Percentiles rank a stretch among this genome's conserved stretches.
phyloP scores from a whole-genome alignment of 1,284 basidiomycete genomes.

The Pseudozyma tsukubaensis region DNA sequence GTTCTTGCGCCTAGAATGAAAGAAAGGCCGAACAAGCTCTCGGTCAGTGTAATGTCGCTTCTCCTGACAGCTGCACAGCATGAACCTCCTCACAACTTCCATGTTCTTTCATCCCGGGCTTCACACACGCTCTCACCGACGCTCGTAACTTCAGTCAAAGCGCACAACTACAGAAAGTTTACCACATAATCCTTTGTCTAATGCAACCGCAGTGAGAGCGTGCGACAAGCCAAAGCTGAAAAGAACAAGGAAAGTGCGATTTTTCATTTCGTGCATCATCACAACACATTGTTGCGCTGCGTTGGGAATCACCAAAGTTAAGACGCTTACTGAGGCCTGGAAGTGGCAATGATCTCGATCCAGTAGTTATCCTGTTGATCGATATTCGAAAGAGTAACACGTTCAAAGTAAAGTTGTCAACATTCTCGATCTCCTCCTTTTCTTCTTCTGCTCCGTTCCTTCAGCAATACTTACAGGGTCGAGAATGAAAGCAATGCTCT shows the following conservation, averaged over 20 bases:
- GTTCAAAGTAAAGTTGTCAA: slow-evolving; percentile 21
- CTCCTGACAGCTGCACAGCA: too few relatives aligned
- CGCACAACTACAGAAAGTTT: too few relatives aligned
- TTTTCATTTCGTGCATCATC: background rate
- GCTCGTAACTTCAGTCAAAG: too few relatives aligned
- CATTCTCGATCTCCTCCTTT: slow-evolving; percentile 1
- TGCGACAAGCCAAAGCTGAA: too few relatives aligned
- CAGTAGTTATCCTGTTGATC: slow-evolving; percentile 71
- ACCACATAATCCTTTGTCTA: too few relatives aligned
- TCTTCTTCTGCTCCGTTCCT: background rate
- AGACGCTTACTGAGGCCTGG: slow-evolving; percentile 47
- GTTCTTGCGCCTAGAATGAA: slow-evolving; percentile 5
- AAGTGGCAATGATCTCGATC: slow-evolving; percentile 71
- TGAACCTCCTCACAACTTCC: too few relatives aligned
- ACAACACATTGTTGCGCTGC: too few relatives aligned
- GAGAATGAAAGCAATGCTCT: slow-evolving; percentile 83
- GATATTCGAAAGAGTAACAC: too few relatives aligned
- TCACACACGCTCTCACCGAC: too few relatives aligned
- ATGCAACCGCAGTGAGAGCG: too few relatives aligned
- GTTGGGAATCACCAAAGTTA: background rate
- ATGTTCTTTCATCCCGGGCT: too few relatives aligned
- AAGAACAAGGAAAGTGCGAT: background rate
- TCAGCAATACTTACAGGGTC: slow-evolving; percentile 74
- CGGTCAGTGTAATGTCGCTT: too few relatives aligned
- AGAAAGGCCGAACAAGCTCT: background rate